Conservation (phyloP, 1,284 basidiomycete species). For the Peniophora sp. region DNA sequence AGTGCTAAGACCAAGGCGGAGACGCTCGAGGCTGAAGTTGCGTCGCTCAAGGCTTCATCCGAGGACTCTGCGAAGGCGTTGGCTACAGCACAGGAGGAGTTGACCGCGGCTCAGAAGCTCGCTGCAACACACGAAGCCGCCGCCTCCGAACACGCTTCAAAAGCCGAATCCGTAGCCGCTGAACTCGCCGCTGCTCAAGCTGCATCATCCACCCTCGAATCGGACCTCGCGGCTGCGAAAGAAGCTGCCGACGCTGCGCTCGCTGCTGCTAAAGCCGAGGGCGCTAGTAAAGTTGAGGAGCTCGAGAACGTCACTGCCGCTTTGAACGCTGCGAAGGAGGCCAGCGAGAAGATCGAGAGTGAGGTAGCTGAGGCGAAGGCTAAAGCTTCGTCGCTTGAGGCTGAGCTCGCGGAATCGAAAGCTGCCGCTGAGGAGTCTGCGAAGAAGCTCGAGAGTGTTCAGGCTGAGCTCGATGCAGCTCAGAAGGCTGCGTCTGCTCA, state of each 20-base stretch:
- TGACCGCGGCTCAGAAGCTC: neutral
- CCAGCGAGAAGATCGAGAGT: neutral
- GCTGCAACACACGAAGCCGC: neutral
- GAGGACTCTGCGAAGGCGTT: neutral
- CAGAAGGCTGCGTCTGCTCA: neutral
- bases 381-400: neutral
- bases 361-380: neutral
- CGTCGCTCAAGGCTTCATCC: neutral
- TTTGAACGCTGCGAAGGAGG: neutral
- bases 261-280: neutral
- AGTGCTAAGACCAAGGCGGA: neutral
- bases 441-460: neutral
- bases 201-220: neutral
- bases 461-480: neutral
- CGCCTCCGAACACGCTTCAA: neutral
- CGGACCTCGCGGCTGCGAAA: neutral
- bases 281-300: neutral
- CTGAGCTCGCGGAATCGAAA: neutral
- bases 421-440: neutral
- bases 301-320: neutral
- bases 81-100: neutral
- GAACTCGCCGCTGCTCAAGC: neutral
- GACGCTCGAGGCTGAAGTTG: neutral
- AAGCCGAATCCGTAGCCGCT: neutral
- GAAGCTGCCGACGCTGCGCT: neutral